phyloP scores from a whole-genome alignment of 208 protist genomes.

The Trypanosoma avium region DNA sequence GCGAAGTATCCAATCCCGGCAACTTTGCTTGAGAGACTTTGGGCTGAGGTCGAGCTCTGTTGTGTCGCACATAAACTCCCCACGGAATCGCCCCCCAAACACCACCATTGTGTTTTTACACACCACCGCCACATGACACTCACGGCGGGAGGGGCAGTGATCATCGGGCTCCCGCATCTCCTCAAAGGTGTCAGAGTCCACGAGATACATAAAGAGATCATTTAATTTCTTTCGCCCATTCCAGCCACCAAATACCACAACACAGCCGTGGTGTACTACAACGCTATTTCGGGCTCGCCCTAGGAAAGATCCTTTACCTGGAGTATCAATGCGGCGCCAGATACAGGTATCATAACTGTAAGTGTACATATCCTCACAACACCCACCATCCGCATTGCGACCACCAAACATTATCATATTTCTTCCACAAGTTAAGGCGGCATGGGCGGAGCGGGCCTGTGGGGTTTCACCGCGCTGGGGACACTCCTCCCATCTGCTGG shows the following conservation, averaged over 20 bases:
- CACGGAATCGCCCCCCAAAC: constrained; percentile 87
- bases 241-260: constrained; percentile 88
- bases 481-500: constrained; percentile 50
- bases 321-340: constrained; percentile 63
- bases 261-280: constrained; percentile 77
- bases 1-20: constrained; percentile 62
- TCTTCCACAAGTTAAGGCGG: constrained; percentile 77
- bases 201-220: constrained; percentile 82
- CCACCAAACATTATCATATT: constrained; percentile 91
- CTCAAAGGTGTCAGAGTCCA: constrained; percentile 76
- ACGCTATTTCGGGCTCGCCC: constrained; percentile 84
- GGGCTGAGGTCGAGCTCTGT: constrained; percentile 71
- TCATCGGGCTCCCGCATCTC: constrained; percentile 56
- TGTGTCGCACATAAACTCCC: constrained; percentile 84
- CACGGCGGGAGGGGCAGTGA: constrained; percentile 71
- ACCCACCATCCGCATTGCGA: constrained; percentile 70
- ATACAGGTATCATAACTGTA: constrained; percentile 80
- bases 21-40: constrained; percentile 46
- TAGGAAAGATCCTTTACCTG: constrained; percentile 38
- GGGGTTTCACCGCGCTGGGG: constrained; percentile 52
- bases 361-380: constrained; percentile 83
- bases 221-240: constrained; percentile 89
- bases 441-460: constrained; percentile 72
- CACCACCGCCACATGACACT: constrained; percentile 84
- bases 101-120: constrained; percentile 88